phyloP scores from a whole-genome alignment of 2,329 filamentous ascomycete genomes.

The Chalaropsis ovoidea region DNA sequence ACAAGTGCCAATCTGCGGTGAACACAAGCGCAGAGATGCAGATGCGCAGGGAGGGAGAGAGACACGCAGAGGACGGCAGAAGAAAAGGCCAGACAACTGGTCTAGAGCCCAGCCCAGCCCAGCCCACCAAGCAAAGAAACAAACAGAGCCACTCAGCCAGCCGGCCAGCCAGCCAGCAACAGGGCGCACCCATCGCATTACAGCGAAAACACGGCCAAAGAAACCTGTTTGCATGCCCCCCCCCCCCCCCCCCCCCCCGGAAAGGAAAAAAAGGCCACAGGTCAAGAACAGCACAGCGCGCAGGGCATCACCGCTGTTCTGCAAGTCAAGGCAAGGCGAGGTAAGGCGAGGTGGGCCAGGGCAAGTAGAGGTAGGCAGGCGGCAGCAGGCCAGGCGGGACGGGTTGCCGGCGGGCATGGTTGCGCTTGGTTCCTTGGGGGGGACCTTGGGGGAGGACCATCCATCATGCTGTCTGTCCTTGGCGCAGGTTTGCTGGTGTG shows the following conservation, averaged over 20 bases:
- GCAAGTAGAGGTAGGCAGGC: background rate
- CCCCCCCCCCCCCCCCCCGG: too few species aligned
- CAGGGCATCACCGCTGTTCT: constrained; percentile 15
- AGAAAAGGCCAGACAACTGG: background rate
- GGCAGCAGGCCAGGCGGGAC: background rate
- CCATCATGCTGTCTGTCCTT: too few species aligned
- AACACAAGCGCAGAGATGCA: background rate
- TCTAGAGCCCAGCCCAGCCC: background rate
- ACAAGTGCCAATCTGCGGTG: background rate
- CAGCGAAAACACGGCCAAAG: too few species aligned
- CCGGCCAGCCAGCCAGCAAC: too few species aligned
- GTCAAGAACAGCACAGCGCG: background rate
- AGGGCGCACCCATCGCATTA: too few species aligned
- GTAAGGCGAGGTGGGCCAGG: too few species aligned
- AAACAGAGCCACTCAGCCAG: background rate
- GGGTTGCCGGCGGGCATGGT: background rate
- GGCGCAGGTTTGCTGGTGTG: too few species aligned
- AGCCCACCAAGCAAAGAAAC: background rate
- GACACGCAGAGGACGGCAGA: background rate
- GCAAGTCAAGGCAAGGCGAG: background rate
- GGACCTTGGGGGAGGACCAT: too few species aligned
- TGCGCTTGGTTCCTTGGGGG: background rate
- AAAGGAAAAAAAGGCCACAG: background rate
- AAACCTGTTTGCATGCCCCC: background rate
- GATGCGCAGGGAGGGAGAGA: background rate